Base-by-base conservation (phyloP, 1,284 basidiomycete species). In the Clitocybe nebularis region DNA sequence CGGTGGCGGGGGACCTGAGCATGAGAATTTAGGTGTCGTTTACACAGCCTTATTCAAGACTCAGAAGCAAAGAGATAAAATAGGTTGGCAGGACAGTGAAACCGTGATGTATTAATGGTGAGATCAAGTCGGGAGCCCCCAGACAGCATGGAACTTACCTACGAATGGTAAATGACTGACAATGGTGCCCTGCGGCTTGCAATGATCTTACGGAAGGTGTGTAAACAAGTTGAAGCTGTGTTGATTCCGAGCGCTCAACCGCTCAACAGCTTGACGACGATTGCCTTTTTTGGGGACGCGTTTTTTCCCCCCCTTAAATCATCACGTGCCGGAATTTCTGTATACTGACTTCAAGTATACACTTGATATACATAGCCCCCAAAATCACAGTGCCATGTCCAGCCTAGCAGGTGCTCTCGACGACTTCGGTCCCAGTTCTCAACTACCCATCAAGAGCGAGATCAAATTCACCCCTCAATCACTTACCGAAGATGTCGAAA, bases 381-480 rank as follows among this genome's bases (percentile, higher is more conserved):
- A 26, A 7, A 26, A 26, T 26, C n/a, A 7, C 28, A 29, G 10
- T 29, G 22, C 17, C n/a, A 68, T 67, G 65, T 67, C 64, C 33
- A 65, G 61, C 45, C 61, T 69, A 23, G 68, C 69, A 44, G 69
- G 66, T 46, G 69, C 70, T 16, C 56, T 69, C 30, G 65, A 61
- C 57, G 63, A 67, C 49, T 36, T 45, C 49, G 44, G 28, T 32
- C 26, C 43, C 34, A 49, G 30, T 37, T 28, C 46, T 11, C 45
- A 32, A 40, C 43, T 11, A 9, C 29, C 20, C 43, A 53, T 32
- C 49, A 54, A 40, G 33, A 20, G 22, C 10, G 39, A 40, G 9
- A 16, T 16, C 22, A 3, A 24, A n/a, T 17, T 5, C 21, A 24
- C 9, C 8, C 5, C 19, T 40, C 21, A 16, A 5, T 16, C 53